Conservation (phyloP, 306 rosid genomes). For the Lathyrus tuberosus region DNA sequence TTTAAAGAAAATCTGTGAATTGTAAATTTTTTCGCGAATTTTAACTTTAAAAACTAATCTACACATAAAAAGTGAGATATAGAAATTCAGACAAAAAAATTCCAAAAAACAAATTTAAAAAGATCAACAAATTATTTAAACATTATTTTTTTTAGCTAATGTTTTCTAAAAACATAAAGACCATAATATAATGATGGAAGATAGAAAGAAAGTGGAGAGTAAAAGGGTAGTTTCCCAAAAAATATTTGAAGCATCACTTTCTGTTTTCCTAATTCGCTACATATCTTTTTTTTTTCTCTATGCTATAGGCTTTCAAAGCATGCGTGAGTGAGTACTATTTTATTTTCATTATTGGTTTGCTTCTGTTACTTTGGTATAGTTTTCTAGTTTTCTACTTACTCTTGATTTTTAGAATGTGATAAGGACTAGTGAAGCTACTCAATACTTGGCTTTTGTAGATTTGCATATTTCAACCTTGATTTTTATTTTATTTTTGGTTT, state of each 20-base stretch:
- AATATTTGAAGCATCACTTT: constrained; percentile 35
- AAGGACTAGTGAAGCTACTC: constrained; percentile 22
- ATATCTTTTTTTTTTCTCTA: constrained; percentile 18
- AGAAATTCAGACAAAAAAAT: too few relatives aligned
- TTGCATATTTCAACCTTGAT: constrained; percentile 4
- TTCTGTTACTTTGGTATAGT: constrained; percentile 30
- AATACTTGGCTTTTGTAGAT: constrained; percentile 39
- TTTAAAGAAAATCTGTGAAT: too few relatives aligned
- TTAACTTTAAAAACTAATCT: too few relatives aligned
- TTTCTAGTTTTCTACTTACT: constrained; percentile 19
- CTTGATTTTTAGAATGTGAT: constrained; percentile 8
- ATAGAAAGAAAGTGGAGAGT: constrained; percentile 3
- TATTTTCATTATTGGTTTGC: constrained; percentile 37
- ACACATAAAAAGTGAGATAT: too few relatives aligned
- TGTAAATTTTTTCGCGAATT: too few relatives aligned
- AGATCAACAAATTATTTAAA: too few relatives aligned
- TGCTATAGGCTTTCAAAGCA: constrained; percentile 39
- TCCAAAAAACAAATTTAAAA: too few relatives aligned
- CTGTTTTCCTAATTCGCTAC: constrained; percentile 24
- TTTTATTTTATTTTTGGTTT: not conserved
- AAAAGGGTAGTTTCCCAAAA: constrained; percentile 32
- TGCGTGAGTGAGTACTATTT: constrained; percentile 26
- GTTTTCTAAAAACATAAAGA: too few relatives aligned
- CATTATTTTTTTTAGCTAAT: too few relatives aligned
- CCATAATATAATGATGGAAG: too few relatives aligned